Base-by-base conservation (phyloP, 2,329 filamentous ascomycete species). In the Pseudogymnoascus sp. region DNA sequence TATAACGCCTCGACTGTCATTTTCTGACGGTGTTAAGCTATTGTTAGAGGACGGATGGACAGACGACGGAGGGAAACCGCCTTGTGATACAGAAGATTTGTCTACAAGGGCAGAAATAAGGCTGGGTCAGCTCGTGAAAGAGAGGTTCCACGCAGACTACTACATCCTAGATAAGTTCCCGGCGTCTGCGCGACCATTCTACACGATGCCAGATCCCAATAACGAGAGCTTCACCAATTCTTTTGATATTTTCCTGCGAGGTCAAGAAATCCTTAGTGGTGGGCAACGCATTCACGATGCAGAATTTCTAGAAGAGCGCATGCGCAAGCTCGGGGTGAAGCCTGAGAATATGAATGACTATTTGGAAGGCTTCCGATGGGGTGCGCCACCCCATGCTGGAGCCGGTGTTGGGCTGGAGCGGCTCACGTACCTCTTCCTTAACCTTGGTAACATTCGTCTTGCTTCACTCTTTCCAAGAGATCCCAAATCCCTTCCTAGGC, bases 121-220 rank as follows among this genome's bases (percentile, higher is more conserved):
- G 12, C 82, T 97, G 0, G 92, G 93, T 8, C 80, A 90, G 69
- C 77, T 97, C 14, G 85, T 97, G 69, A 93, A 89, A 75, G 84
- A 95, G 71, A 91, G 92, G 75, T 94, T 88, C 69, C 80, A 84
- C 61, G 95, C 92, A 0, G 92, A 97, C 69, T 96, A 95, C 76
- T 97, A 94, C 74, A 88, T 97, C 64, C 81, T 97, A 39, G 92
- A 97, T 80, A 96, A 95, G 71, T 97, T 97, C 77, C 92, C 92
- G 0, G 78, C 84, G 20, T 87, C 85, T 6, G 92, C 90, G 2
- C 84, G 92, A 43, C 92, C 92, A 0, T 96, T 97, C 75, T 96
- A 97, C 71, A 90, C 92, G 1, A 92, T 96, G 82, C 87, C 87
- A 28, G 90, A 96, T 64, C 82, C 87, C 1, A 78, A 86, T 14